phyloP scores from a whole-genome alignment of 2,329 filamentous ascomycete genomes.

The Neofusicoccum kwambonambiense region DNA sequence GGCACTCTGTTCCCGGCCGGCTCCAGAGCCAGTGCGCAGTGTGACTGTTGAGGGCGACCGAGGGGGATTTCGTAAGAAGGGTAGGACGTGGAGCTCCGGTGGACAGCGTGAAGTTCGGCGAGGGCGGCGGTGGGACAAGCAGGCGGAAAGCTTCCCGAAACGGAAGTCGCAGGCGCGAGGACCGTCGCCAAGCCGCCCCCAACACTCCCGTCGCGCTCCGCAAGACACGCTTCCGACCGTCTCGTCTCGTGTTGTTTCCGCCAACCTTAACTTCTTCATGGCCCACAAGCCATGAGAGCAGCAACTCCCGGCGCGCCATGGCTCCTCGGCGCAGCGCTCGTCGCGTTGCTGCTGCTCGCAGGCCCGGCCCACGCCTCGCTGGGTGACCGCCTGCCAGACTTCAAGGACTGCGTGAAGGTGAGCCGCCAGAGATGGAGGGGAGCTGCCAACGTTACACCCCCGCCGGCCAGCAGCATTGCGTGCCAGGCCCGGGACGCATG shows the following conservation, averaged over 20 bases:
- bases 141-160: not conserved
- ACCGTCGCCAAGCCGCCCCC: not conserved
- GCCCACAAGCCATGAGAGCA: conserved; percentile 6
- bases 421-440: conserved; percentile 20
- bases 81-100: too few species aligned
- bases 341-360: conserved; percentile 32
- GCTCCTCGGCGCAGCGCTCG: conserved; percentile 22
- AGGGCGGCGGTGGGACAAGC: not conserved
- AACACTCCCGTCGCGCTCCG: not conserved
- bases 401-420: conserved; percentile 82
- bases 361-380: conserved; percentile 62
- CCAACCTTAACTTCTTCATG: not conserved
- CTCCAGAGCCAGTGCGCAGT: too few species aligned
- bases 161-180: not conserved
- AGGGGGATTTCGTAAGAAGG: too few species aligned
- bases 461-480: not conserved
- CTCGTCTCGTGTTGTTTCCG: not conserved
- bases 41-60: too few species aligned
- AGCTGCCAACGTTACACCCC: conserved; percentile 17
- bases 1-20: too few species aligned
- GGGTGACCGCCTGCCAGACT: conserved; percentile 84
- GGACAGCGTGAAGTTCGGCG: too few species aligned
- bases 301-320: conserved; percentile 10
- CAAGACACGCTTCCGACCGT: not conserved
- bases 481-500: not conserved